Evolutionary conservation across 1,284 basidiomycete species (phyloP).

Genomic region (Pascua guehoae): DNA sequence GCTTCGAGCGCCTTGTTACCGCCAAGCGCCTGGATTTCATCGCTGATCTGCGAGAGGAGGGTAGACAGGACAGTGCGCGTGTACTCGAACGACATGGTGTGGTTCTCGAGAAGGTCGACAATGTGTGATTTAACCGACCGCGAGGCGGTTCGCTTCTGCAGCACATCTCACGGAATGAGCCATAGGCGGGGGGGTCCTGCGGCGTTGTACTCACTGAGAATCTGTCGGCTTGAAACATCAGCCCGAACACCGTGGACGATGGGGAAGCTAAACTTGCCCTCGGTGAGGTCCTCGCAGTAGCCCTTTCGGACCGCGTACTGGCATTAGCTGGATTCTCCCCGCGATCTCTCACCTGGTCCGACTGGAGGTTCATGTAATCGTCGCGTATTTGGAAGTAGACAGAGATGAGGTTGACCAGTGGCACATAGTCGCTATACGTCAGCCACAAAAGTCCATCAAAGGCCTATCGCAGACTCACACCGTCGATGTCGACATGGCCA

Average conservation of each 20-base stretch:
- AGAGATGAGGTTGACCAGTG: conserved; percentile 89
- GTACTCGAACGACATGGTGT: conserved; percentile 72
- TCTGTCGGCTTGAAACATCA: conserved; percentile 66
- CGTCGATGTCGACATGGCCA: conserved; percentile 61
- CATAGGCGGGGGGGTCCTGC: neutral
- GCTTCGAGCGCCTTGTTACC: conserved; percentile 42
- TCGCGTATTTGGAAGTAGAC: conserved; percentile 95
- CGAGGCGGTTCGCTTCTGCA: conserved; percentile 79
- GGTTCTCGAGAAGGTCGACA: conserved; percentile 68
- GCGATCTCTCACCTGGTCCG: conserved; percentile 60
- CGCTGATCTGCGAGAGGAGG: conserved; percentile 47
- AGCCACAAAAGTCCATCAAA: neutral
- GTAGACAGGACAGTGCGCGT: conserved; percentile 53
- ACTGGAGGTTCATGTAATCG: conserved; percentile 94
- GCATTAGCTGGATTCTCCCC: neutral
- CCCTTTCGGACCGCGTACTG: conserved; percentile 90
- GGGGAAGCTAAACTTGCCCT: conserved; percentile 96
- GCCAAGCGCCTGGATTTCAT: conserved; percentile 43
- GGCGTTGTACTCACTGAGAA: conserved; percentile 63
- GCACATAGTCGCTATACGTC: conserved; percentile 71
- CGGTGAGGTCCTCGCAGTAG: conserved; percentile 89
- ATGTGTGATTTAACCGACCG: conserved; percentile 73
- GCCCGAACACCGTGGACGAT: conserved; percentile 82
- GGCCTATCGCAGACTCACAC: conserved; percentile 55
- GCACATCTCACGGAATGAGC: conserved; percentile 61